Conservation (phyloP, 257 asterid species). For the Solanum ahanhuiri region DNA sequence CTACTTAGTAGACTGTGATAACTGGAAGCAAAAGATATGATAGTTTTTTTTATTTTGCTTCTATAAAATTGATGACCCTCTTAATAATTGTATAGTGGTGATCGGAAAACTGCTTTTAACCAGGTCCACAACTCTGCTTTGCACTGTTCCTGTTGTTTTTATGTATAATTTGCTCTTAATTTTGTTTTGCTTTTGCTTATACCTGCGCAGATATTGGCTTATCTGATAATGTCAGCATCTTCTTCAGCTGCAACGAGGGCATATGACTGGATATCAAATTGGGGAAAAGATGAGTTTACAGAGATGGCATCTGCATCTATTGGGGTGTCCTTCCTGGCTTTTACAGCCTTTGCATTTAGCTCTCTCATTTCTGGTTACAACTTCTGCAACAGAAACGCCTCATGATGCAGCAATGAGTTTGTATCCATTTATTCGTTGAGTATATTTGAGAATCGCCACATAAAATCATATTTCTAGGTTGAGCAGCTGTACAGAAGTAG, state of each 20-base stretch:
- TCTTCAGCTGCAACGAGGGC: conserved; percentile 83
- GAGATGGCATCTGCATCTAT: conserved; percentile 74
- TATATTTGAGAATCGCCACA: background rate
- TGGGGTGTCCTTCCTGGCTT: conserved; percentile 68
- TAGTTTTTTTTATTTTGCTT: background rate
- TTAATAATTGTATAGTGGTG: background rate
- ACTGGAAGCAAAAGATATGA: background rate
- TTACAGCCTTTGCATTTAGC: conserved; percentile 61
- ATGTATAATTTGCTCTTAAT: background rate
- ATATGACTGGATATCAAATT: conserved; percentile 71
- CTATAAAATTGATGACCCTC: background rate
- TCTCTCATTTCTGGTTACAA: conserved; percentile 66
- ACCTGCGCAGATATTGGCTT: conserved; percentile 54
- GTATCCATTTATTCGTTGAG: background rate
- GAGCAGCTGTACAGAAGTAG: background rate
- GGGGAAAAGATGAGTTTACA: conserved; percentile 83
- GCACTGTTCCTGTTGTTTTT: background rate
- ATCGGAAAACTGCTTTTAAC: background rate
- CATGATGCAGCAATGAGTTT: conserved; percentile 12
- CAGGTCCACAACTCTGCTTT: background rate
- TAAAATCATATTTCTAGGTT: background rate
- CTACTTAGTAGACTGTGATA: background rate
- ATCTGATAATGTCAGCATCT: conserved; percentile 82
- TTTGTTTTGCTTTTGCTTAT: background rate
- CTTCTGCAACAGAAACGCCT: conserved; percentile 39